Evolutionary conservation across 2,329 filamentous ascomycete genomes (phyloP), one percentile per base, ranked within the genome.

Genomic region (Neonectria hederae): DNA sequence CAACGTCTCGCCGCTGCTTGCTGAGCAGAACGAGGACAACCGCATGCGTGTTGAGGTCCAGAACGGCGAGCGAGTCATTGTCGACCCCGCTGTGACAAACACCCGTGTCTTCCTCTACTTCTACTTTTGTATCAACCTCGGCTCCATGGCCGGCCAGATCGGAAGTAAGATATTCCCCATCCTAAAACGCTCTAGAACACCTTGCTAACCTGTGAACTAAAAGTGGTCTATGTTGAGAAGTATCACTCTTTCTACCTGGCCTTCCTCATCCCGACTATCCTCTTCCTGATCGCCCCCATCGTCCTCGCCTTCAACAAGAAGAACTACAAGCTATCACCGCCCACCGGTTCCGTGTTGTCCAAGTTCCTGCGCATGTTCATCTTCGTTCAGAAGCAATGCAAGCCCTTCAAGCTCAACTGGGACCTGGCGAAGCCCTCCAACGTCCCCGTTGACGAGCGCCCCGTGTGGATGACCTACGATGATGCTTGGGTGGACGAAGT

Each of bases 401-500:
- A 87, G 83, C 87, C 86, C 62, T 90, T 90, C 76, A 88, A 87
- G 2, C 78, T 88, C 46, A 78, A 92, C 79, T 93, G 90, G 88
- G 87, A 92, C 26, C 75, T 82, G 4, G 87, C 88, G 64, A 92
- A 92, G 80, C 91, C 91, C 3, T 91, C 88, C 75, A 81, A 83
- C 38, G 82, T 92, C 6, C 80, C 84, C 10, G 80, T 84, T 40
- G 77, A 76, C 1, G 76, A 83, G 67, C 88, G 89, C 59, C 91
- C 91, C 0, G 43, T 59, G 0, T 94, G 91, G 91, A 94, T 94
- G 90, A 91, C 89, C 0, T 94, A 93, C 70, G 92, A 95, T 66
- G 92, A 95, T 70, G 87, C 87, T 56, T 95, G 92, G 91, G 92
- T 95, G 35, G 91, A 93, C 75, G 90, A 94, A 75, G 88, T 94